Conservation (phyloP, 805 yeast genomes). For the Kurtzmaniella cleridarum region DNA sequence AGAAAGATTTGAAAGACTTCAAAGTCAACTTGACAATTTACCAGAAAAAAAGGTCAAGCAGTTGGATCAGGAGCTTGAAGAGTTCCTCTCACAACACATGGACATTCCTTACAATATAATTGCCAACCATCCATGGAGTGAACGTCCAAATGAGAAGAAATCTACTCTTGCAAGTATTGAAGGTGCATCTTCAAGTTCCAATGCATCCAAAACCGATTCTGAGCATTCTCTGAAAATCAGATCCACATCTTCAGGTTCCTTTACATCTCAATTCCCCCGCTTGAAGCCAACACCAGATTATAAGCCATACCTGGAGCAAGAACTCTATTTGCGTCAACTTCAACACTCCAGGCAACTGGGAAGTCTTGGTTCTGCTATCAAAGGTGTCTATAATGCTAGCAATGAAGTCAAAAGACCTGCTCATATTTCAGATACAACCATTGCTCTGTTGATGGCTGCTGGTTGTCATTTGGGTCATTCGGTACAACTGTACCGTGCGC, state of each 20-base stretch:
- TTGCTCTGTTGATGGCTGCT: conserved; percentile 75
- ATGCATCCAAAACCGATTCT: conserved; percentile 6
- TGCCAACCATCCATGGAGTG: conserved; percentile 30
- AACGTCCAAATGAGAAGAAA: conserved; percentile 1
- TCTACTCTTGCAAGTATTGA: conserved; percentile 2
- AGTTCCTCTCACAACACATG: conserved; percentile 29
- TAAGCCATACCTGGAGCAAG: conserved; percentile 72
- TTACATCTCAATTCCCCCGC: conserved; percentile 46
- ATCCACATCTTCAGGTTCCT: conserved; percentile 28
- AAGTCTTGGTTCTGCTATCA: conserved; percentile 58
- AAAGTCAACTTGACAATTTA: conserved; percentile 22
- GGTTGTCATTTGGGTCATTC: conserved; percentile 96
- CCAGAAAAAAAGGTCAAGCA: conserved; percentile 30
- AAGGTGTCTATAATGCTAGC: conserved; percentile 65
- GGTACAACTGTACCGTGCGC: conserved; percentile 68
- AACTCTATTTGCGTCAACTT: conserved; percentile 67
- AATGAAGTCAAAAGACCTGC: conserved; percentile 59
- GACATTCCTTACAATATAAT: conserved; percentile 25
- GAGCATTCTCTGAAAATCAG: conserved; percentile 14
- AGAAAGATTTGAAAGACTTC: conserved; percentile 24
- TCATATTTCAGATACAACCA: conserved; percentile 50
- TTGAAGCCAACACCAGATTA: conserved; percentile 55
- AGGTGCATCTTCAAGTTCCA: background rate
- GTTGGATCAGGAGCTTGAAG: conserved; percentile 37
- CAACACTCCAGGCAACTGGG: conserved; percentile 54